Evolutionary conservation across 2,329 filamentous ascomycete genomes (phyloP), one percentile per base, ranked within the genome.

Genomic region (Rhynchosporium agropyri): DNA sequence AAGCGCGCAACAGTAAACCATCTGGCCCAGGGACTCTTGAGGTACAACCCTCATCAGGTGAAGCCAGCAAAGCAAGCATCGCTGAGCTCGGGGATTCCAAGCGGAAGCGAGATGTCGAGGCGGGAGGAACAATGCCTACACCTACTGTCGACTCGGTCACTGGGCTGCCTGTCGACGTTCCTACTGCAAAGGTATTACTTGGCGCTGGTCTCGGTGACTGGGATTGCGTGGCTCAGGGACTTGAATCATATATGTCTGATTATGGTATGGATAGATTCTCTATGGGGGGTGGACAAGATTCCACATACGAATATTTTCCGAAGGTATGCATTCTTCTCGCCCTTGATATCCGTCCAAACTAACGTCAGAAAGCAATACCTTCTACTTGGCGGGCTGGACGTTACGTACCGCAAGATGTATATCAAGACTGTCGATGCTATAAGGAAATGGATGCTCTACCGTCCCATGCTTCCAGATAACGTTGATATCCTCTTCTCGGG

Each of bases 401-500:
- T 82, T 36, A 90, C 92, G 73, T 96, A 96, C 75, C 80, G 82
- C 65, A 83, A 82, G 26, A 83, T 96, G 76, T 92, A 96, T 73
- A 81, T 88, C 63, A 84, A 84, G 62, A 83, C 86, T 3, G 83
- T 88, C 36, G 84, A 88, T 4, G 86, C 86, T 0, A 84, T 89
- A 42, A 89, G 89, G 68, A 82, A 91, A 67, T 83, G 90, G 74
- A 81, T 96, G 9, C 84, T 96, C 62, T 96, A 86, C 76, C 84
- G 89, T 4, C 92, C 92, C 0, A 89, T 95, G 85, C 83, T 86
- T 26, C 83, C 86, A 6, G 79, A 82, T 6, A 79, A 84, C 59
- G 84, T 84, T 58, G 85, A 94, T 64, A 84, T 95, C n/a, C 81
- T 95, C 2, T 86, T 95, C 65, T 85, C 90, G 0, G 89, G 89